Percentiles rank a stretch among this genome's conserved stretches.
Conservation (phyloP, 1,284 basidiomycete genomes). For the Coniferiporia sulphurascens region DNA sequence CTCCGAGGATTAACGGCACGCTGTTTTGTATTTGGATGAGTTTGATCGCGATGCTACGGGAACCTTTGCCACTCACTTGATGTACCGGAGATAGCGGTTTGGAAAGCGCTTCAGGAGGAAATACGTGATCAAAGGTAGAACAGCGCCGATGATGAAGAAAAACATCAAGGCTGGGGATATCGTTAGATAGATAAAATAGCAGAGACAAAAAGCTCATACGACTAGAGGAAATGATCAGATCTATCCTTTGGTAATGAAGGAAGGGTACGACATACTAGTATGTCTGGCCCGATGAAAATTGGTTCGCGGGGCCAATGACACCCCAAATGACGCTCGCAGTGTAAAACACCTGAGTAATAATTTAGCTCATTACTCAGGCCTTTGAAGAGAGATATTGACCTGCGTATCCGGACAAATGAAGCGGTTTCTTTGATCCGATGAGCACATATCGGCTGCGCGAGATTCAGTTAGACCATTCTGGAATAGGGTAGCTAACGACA, state of each 20-base stretch:
- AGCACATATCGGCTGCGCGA: conserved; percentile 25
- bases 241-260: background rate
- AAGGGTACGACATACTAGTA: conserved; percentile 17
- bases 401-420: conserved; percentile 22
- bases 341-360: conserved; percentile 12
- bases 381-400: conserved; percentile 1
- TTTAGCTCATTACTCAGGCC: background rate
- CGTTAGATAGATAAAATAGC: background rate
- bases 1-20: conserved; percentile 29
- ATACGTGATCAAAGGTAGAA: conserved; percentile 34
- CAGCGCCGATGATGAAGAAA: conserved; percentile 53
- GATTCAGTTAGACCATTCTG: background rate
- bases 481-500: background rate
- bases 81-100: conserved; percentile 27
- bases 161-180: conserved; percentile 41
- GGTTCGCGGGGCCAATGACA: conserved; percentile 16
- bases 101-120: conserved; percentile 28
- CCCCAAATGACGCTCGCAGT: conserved; percentile 18
- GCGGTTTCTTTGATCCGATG: conserved; percentile 6
- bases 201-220: conserved; percentile 1
- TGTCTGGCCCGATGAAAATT: conserved; percentile 18
- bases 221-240: background rate
- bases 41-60: background rate
- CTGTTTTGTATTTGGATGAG: conserved; percentile 25
- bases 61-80: conserved; percentile 23